Evolutionary conservation across 805 yeast genomes (phyloP).

Genomic region (Candida namnaoensis): DNA sequence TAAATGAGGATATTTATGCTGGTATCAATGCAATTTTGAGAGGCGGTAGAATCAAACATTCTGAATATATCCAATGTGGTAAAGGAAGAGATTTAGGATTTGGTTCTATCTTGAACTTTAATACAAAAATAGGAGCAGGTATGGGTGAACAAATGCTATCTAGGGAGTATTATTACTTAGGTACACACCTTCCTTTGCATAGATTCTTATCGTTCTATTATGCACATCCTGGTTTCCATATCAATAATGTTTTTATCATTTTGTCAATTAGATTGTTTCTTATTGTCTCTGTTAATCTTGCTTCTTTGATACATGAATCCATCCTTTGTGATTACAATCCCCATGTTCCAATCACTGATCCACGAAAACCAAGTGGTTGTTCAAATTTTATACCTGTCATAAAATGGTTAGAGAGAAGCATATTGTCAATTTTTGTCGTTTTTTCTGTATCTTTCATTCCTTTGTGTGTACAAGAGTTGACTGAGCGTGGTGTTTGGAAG

Average conservation of each 20-base stretch:
- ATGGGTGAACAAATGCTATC: slow-evolving; percentile 87
- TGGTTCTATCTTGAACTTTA: slow-evolving; percentile 73
- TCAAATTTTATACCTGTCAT: slow-evolving; percentile 61
- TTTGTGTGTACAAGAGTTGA: slow-evolving; percentile 65
- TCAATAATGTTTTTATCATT: slow-evolving; percentile 68
- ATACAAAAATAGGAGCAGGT: slow-evolving; percentile 82
- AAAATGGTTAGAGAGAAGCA: slow-evolving; percentile 67
- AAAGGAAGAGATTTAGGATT: slow-evolving; percentile 83
- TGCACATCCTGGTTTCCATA: slow-evolving; percentile 83
- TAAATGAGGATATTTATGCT: slow-evolving; percentile 82
- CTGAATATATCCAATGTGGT: slow-evolving; percentile 81
- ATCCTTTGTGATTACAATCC: slow-evolving; percentile 53
- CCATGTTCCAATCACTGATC: slow-evolving; percentile 51
- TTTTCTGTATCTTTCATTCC: slow-evolving; percentile 72
- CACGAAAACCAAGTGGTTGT: slow-evolving; percentile 61
- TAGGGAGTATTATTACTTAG: slow-evolving; percentile 71
- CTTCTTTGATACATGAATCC: slow-evolving; percentile 54
- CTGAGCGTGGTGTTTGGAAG: slow-evolving; percentile 68
- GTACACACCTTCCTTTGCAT: slow-evolving; percentile 70
- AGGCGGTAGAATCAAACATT: slow-evolving; percentile 80
- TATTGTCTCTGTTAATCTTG: slow-evolving; percentile 49
- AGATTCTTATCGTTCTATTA: slow-evolving; percentile 73
- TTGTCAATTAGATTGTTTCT: slow-evolving; percentile 58
- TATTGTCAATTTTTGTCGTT: slow-evolving; percentile 65
- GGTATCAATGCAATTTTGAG: slow-evolving; percentile 74